A percentile compares a stretch with the other conserved stretches of the same genome.
Evolutionary conservation across 2,329 filamentous ascomycete genomes (phyloP).

Genomic region (Cordyceps fumosorosea): DNA sequence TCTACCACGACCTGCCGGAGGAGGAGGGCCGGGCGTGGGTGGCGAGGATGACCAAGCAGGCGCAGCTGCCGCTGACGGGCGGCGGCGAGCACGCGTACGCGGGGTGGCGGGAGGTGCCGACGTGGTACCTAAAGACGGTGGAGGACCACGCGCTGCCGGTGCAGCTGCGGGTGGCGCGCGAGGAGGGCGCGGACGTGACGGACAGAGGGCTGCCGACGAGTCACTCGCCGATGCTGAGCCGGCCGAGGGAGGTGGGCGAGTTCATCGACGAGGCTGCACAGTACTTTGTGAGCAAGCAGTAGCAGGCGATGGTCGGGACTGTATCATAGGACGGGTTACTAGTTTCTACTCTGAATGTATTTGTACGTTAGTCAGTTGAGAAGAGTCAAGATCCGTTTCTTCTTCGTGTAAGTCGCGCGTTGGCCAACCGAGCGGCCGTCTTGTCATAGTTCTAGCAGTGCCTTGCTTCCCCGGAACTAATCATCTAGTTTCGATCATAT

Average conservation of each 20-base stretch:
- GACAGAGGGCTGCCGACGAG: slow-evolving; percentile 36
- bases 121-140: slow-evolving; percentile 38
- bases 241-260: slow-evolving; percentile 31
- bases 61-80: slow-evolving; percentile 37
- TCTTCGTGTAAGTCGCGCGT: no score
- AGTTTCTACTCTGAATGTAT: not conserved
- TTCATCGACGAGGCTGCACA: slow-evolving; percentile 24
- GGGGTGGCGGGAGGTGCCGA: slow-evolving; percentile 41
- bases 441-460: no score
- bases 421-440: no score
- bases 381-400: no score
- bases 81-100: slow-evolving; percentile 37
- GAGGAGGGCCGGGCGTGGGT: slow-evolving; percentile 38
- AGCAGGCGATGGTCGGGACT: not conserved
- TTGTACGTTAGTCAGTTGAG: not conserved
- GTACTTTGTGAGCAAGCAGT: slow-evolving; percentile 6
- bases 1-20: slow-evolving; percentile 43
- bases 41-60: slow-evolving; percentile 33
- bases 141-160: slow-evolving; percentile 36
- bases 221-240: slow-evolving; percentile 44
- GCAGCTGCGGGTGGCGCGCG: slow-evolving; percentile 32
- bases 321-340: not conserved
- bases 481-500: no score
- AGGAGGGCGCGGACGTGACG: slow-evolving; percentile 29
- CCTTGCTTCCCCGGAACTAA: no score